Conservation (phyloP, 2,329 filamentous ascomycete genomes). For the Monosporascus sp. region DNA sequence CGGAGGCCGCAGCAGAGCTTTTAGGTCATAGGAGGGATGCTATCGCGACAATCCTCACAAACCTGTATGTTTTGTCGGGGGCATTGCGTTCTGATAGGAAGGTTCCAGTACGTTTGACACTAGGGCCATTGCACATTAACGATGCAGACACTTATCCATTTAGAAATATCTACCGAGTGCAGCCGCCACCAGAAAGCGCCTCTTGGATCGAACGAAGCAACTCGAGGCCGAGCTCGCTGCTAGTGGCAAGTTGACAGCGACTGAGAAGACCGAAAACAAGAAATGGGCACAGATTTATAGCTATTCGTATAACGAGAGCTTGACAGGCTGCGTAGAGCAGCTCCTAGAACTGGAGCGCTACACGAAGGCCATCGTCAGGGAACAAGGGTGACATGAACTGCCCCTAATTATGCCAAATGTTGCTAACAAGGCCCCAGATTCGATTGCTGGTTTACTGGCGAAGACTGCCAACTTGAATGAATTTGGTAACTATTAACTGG, state of each 20-base stretch:
- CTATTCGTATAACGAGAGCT: constrained; percentile 48
- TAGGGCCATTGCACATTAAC: constrained; percentile 1
- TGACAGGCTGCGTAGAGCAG: constrained; percentile 51
- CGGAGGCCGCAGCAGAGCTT: constrained; percentile 43
- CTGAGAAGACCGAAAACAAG: constrained; percentile 31
- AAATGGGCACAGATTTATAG: constrained; percentile 55
- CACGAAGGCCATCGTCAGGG: constrained; percentile 54
- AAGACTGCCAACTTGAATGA: constrained; percentile 3
- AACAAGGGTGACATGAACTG: constrained; percentile 36
- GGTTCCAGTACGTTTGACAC: constrained; percentile 37
- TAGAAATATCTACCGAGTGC: constrained; percentile 53
- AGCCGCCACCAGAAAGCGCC: constrained; percentile 45
- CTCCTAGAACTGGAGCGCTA: constrained; percentile 50
- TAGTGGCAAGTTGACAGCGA: constrained; percentile 16
- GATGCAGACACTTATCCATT: neutral
- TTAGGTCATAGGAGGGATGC: constrained; percentile 50
- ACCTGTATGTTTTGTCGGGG: constrained; percentile 53
- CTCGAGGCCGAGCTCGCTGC: constrained; percentile 36
- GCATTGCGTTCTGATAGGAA: constrained; percentile 45
- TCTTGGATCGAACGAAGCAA: constrained; percentile 46
- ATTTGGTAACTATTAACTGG: neutral
- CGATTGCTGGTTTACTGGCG: constrained; percentile 22
- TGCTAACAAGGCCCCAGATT: constrained; percentile 24
- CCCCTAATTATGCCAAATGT: neutral
- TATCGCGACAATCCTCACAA: constrained; percentile 52